Percentiles rank a stretch among this genome's conserved stretches.
phyloP scores from a whole-genome alignment of 139 green algal species.

The Medakamo hakoo region DNA sequence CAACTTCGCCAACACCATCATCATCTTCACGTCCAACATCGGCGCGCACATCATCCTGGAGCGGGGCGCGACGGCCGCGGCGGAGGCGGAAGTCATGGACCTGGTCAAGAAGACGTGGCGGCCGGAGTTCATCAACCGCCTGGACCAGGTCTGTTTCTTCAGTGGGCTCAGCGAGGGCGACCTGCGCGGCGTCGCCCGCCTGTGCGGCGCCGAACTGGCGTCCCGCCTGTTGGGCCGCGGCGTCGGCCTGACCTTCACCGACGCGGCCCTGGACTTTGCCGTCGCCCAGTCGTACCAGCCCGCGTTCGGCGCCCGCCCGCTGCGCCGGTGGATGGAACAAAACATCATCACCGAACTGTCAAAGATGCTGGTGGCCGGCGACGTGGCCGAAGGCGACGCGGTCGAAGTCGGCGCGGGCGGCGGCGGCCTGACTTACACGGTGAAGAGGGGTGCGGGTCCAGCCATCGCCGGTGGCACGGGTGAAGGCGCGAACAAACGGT shows the following conservation, averaged over 20 bases:
- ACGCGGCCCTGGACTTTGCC: slow-evolving; percentile 37
- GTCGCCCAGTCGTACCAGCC: slow-evolving; percentile 26
- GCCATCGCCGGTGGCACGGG: slow-evolving; percentile 6
- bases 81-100: slow-evolving; percentile 12
- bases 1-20: slow-evolving; percentile 78
- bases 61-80: slow-evolving; percentile 6
- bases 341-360: slow-evolving; percentile 46
- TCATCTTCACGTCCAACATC: slow-evolving; percentile 95
- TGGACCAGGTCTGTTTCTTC: slow-evolving; percentile 53
- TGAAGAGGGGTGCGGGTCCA: slow-evolving; percentile 12
- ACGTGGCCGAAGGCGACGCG: slow-evolving; percentile 30
- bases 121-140: slow-evolving; percentile 74
- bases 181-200: background rate
- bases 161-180: background rate
- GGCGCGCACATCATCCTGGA: slow-evolving; percentile 44
- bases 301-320: slow-evolving; percentile 49
- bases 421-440: slow-evolving; percentile 13
- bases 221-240: background rate
- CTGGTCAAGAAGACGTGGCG: slow-evolving; percentile 34
- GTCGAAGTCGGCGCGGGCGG: slow-evolving; percentile 16
- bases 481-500: background rate
- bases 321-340: slow-evolving; percentile 61
- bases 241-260: slow-evolving; percentile 16
- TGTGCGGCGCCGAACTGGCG: slow-evolving; percentile 3
- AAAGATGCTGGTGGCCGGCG: slow-evolving; percentile 42